phyloP scores from a whole-genome alignment of 2,329 filamentous ascomycete species.

The Torrubiellomyces zombiae region DNA sequence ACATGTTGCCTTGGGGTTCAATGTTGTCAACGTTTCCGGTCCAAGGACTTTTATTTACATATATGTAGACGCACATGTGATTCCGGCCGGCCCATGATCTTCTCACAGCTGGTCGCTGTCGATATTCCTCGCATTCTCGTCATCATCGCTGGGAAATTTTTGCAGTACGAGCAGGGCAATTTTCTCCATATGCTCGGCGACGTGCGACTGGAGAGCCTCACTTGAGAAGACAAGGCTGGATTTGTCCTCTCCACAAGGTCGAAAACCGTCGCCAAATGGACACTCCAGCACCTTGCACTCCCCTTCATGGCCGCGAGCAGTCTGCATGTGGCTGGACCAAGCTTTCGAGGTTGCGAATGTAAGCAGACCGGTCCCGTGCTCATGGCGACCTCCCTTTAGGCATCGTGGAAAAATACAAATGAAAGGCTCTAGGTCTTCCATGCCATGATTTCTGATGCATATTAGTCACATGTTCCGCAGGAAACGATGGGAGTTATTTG shows the following conservation, averaged over 20 bases:
- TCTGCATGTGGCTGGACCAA: constrained; percentile 10
- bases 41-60: too few species aligned
- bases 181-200: constrained; percentile 14
- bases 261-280: constrained; percentile 13
- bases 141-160: constrained; percentile 12
- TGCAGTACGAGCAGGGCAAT: constrained; percentile 15
- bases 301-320: constrained; percentile 12
- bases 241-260: constrained; percentile 7
- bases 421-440: too few species aligned
- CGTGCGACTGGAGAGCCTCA: constrained; percentile 13
- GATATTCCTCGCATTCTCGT: constrained; percentile 8
- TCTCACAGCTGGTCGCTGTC: constrained; percentile 12
- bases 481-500: too few species aligned
- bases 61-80: too few species aligned
- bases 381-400: too few species aligned
- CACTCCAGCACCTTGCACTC: constrained; percentile 12
- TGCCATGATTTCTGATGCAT: too few species aligned
- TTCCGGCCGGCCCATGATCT: constrained; percentile 7
- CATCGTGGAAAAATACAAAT: too few species aligned
- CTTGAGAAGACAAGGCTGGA: constrained; percentile 7
- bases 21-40: too few species aligned
- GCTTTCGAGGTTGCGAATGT: constrained; percentile 9
- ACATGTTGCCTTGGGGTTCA: too few species aligned
- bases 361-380: constrained; percentile 3
- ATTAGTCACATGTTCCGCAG: too few species aligned